Evolutionary conservation across 2,329 filamentous ascomycete genomes (phyloP).

Genomic region (Ceratocystis lukuohia): DNA sequence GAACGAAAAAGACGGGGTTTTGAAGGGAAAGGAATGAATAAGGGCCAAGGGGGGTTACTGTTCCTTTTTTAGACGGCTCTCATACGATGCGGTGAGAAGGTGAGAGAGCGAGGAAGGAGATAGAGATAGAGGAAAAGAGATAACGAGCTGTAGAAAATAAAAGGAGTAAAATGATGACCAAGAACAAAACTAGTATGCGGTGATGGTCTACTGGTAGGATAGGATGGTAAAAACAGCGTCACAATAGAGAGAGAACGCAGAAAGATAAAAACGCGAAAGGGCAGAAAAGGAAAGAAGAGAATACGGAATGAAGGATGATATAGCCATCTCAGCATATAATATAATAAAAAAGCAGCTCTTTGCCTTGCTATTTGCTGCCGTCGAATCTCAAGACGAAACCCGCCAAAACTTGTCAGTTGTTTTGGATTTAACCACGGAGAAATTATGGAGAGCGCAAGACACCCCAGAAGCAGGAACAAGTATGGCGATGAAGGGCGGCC

Average conservation of each 20-base stretch:
- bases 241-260: neutral
- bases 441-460: neutral
- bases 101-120: neutral
- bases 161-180: neutral
- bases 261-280: neutral
- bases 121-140: neutral
- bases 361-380: neutral
- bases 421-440: neutral
- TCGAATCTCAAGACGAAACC: neutral
- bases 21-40: neutral
- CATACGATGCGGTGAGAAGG: neutral
- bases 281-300: neutral
- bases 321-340: neutral
- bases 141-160: neutral
- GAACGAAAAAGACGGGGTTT: slow-evolving; percentile 4
- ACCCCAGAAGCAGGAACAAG: neutral
- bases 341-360: neutral
- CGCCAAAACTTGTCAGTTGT: neutral
- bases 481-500: neutral
- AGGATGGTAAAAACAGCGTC: neutral
- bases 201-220: neutral
- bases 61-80: neutral
- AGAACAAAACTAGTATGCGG: neutral
- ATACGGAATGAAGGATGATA: neutral
- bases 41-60: neutral